Percentiles rank a stretch among this genome's conserved stretches.
phyloP scores from a whole-genome alignment of 2,329 filamentous ascomycete genomes.

The Trichophyton simii region DNA sequence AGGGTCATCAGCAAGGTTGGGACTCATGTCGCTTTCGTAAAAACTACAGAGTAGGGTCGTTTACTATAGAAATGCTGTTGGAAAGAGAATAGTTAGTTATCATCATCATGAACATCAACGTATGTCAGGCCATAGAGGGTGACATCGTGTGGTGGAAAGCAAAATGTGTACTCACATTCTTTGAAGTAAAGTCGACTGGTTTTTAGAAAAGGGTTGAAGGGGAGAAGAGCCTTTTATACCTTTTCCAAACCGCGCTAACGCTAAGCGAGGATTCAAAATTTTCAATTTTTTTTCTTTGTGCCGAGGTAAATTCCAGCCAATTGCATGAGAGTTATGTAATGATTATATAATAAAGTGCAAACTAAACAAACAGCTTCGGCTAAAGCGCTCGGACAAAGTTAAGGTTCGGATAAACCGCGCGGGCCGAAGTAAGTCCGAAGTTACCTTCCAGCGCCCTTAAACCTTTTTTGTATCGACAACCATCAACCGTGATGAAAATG shows the following conservation, averaged over 20 bases:
- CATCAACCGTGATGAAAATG: not conserved
- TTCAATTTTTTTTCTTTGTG: not conserved
- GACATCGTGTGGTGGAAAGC: not conserved
- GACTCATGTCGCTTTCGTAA: conserved; percentile 77
- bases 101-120: not conserved
- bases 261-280: conserved; percentile 5
- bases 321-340: not conserved
- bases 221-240: conserved; percentile 2
- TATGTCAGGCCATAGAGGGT: no score
- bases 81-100: conserved; percentile 10
- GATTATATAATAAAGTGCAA: not conserved
- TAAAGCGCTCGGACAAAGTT: not conserved
- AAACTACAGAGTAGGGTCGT: conserved; percentile 82
- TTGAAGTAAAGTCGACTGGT: conserved; percentile 14
- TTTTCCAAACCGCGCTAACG: not conserved
- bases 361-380: not conserved
- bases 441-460: not conserved
- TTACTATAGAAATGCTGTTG: conserved; percentile 83
- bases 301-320: not conserved
- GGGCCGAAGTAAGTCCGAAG: not conserved
- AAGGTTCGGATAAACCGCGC: not conserved
- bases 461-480: not conserved
- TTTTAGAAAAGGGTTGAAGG: conserved; percentile 6
- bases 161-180: conserved; percentile 13
- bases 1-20: conserved; percentile 86